Percentiles rank a stretch among this genome's conserved stretches.
Conservation (phyloP, 2,329 filamentous ascomycete species). For the Ceratocystiopsis sp. region DNA sequence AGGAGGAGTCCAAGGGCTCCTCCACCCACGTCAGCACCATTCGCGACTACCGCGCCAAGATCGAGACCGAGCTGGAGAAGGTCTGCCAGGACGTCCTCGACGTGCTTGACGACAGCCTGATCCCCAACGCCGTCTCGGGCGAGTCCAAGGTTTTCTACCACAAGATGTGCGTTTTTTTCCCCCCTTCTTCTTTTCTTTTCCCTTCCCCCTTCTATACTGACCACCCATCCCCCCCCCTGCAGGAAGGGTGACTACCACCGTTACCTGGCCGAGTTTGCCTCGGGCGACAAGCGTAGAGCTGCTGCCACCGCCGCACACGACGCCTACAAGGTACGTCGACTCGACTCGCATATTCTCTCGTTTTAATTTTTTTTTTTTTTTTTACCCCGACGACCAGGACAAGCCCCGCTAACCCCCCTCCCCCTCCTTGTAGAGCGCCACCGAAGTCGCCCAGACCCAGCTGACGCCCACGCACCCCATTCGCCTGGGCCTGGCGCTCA, state of each 20-base stretch:
- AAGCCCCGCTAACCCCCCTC: background rate
- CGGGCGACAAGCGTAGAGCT: constrained; percentile 86
- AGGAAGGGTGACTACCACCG: constrained; percentile 99
- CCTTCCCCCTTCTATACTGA: background rate
- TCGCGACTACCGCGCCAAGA: constrained; percentile 98
- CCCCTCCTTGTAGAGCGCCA: constrained; percentile 51
- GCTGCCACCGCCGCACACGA: constrained; percentile 89
- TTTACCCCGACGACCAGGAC: background rate
- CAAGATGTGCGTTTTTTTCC: constrained; percentile 71
- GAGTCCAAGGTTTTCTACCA: constrained; percentile 99
- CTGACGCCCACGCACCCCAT: constrained; percentile 86
- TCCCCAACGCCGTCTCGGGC: constrained; percentile 82
- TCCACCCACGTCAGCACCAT: constrained; percentile 77
- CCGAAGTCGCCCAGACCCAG: constrained; percentile 77
- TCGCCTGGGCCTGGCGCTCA: constrained; percentile 77
- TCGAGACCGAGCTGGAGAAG: constrained; percentile 89
- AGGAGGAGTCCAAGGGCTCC: constrained; percentile 98
- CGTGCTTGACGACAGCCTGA: constrained; percentile 84
- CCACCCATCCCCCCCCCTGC: constrained; percentile 5
- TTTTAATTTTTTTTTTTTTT: background rate
- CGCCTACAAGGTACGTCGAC: constrained; percentile 59
- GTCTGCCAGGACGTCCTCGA: constrained; percentile 96
- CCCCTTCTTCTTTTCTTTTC: background rate
- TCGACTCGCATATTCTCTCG: too few species aligned
- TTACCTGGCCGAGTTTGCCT: constrained; percentile 92